Percentiles rank a stretch among this genome's conserved stretches.
These are phyloP conservation scores for Monosporozyma aerobia DNA, from an alignment of 805 yeast species.

Conservation along the genomic window DNA sequence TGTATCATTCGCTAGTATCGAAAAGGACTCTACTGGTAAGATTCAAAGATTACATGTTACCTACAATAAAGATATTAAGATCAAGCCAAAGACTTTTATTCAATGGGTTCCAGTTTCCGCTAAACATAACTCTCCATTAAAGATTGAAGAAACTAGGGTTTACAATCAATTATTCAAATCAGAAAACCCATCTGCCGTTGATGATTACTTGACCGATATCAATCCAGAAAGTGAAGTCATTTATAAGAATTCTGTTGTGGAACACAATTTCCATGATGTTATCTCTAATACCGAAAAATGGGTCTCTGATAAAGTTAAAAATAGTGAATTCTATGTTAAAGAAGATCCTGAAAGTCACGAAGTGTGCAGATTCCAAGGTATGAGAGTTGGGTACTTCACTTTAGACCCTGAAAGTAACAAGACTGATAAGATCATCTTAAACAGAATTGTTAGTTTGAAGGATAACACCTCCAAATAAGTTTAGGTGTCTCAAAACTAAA, in stretches of 20 bases:
- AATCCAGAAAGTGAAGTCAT: constrained; percentile 71
- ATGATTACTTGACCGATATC: constrained; percentile 78
- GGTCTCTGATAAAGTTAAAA: constrained; percentile 40
- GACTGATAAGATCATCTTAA: constrained; percentile 53
- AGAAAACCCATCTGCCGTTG: constrained; percentile 87
- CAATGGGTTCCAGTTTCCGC: constrained; percentile 87
- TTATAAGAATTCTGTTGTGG: constrained; percentile 58
- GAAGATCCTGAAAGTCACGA: constrained; percentile 60
- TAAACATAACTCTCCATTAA: constrained; percentile 53
- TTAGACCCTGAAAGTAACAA: constrained; percentile 67
- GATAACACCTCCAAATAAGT: constrained; percentile 45
- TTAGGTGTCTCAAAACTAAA: background rate
- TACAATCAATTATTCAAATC: constrained; percentile 82
- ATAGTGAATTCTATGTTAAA: constrained; percentile 56
- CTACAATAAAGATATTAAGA: constrained; percentile 59
- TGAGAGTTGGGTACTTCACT: constrained; percentile 93
- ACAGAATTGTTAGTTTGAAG: constrained; percentile 89
- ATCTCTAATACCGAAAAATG: constrained; percentile 59
- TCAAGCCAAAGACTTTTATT: constrained; percentile 89
- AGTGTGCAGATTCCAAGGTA: constrained; percentile 94
- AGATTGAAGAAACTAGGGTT: constrained; percentile 67
- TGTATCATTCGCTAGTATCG: constrained; percentile 59
- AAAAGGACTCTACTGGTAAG: constrained; percentile 47
- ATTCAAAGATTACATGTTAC: constrained; percentile 65
- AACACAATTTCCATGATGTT: constrained; percentile 65